Conservation (phyloP, 2,329 filamentous ascomycete genomes). For the Penicillium polonicum region DNA sequence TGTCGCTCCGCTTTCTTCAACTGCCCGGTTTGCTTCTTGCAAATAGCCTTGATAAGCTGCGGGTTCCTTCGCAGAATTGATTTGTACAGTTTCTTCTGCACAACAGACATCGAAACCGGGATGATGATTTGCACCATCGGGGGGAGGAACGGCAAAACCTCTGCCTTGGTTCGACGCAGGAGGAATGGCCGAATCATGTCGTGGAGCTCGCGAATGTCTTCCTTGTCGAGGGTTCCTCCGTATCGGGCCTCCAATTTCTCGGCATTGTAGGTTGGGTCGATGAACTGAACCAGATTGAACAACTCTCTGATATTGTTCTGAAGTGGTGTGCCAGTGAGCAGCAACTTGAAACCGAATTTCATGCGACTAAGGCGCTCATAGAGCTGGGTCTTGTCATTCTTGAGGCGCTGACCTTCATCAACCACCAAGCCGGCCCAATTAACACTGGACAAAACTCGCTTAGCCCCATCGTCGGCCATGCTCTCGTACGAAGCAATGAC, state of each 20-base stretch:
- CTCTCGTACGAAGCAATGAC: slow-evolving; percentile 96
- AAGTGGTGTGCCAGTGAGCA: slow-evolving; percentile 84
- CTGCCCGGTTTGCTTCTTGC: slow-evolving; percentile 61
- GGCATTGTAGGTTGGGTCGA: slow-evolving; percentile 72
- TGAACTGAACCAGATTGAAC: slow-evolving; percentile 94
- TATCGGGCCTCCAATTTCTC: slow-evolving; percentile 73
- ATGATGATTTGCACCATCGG: slow-evolving; percentile 94
- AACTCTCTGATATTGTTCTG: slow-evolving; percentile 84
- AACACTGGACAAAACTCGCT: slow-evolving; percentile 64
- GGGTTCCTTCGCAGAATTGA: slow-evolving; percentile 91
- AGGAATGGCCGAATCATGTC: slow-evolving; percentile 74
- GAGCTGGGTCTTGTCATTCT: slow-evolving; percentile 83
- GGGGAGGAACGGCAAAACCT: slow-evolving; percentile 87
- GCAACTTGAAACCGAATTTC: slow-evolving; percentile 76
- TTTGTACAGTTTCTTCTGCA: slow-evolving; percentile 93
- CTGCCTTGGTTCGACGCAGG: slow-evolving; percentile 77
- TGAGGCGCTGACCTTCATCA: slow-evolving; percentile 92
- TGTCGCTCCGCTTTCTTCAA: slow-evolving; percentile 70
- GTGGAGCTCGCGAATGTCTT: slow-evolving; percentile 79
- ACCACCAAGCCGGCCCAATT: slow-evolving; percentile 87
- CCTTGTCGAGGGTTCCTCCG: slow-evolving; percentile 69
- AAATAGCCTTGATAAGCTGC: slow-evolving; percentile 81
- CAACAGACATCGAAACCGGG: slow-evolving; percentile 88
- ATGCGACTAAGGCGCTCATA: slow-evolving; percentile 73
- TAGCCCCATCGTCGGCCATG: slow-evolving; percentile 69